These are phyloP conservation scores for Camelina laxa DNA, from an alignment of 345 rosid genomes.

Conservation along the genomic window DNA sequence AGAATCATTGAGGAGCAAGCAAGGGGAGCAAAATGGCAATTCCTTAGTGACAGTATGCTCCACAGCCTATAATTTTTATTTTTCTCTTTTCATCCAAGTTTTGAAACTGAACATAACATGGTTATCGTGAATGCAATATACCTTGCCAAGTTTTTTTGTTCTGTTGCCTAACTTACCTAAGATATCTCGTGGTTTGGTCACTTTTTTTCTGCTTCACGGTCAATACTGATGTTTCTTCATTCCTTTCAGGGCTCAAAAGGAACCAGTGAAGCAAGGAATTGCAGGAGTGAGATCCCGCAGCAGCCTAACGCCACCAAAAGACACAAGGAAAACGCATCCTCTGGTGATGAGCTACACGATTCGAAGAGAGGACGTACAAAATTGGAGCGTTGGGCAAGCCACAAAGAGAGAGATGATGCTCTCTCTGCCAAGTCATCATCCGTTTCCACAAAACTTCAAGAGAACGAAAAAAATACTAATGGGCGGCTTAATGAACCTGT, in stretches of 20 bases:
- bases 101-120: constrained; percentile 37
- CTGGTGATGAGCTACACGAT: constrained; percentile 81
- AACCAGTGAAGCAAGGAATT: constrained; percentile 51
- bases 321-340: constrained; percentile 62
- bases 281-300: constrained; percentile 46
- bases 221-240: constrained; percentile 35
- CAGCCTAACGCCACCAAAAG: constrained; percentile 60
- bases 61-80: constrained; percentile 25
- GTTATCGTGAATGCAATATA: constrained; percentile 45
- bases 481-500: constrained; percentile 51
- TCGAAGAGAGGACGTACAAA: constrained; percentile 85
- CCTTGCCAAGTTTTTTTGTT: constrained; percentile 25
- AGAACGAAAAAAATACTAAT: constrained; percentile 52
- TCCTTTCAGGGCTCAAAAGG: constrained; percentile 65
- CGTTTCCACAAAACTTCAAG: constrained; percentile 62
- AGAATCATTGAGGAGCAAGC: constrained; percentile 63
- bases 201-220: constrained; percentile 19
- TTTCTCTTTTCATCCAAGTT: constrained; percentile 28
- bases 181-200: constrained; percentile 29
- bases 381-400: constrained; percentile 96
- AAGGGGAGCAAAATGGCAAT: constrained; percentile 70
- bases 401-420: constrained; percentile 76
- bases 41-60: constrained; percentile 74
- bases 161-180: constrained; percentile 11
- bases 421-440: constrained; percentile 62